Base-by-base conservation (phyloP, 257 asterid genomes). In the Coffea eugenioides region DNA sequence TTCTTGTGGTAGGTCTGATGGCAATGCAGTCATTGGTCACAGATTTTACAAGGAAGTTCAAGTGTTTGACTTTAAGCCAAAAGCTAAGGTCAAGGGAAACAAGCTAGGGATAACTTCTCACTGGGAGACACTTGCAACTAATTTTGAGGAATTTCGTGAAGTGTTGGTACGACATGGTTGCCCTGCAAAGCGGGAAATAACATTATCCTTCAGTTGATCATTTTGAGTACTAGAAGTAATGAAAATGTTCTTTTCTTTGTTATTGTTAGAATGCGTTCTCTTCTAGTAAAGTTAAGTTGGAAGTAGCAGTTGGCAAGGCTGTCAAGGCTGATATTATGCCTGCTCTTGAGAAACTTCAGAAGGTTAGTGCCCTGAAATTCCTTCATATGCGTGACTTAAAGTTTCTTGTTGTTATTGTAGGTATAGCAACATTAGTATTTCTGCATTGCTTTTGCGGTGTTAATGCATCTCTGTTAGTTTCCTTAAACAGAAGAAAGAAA, bases 71-170 rank as follows among this genome's bases (percentile, higher is more conserved):
- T 77, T 54, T 31, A 77, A 73, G 80, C 80, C 80, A 78, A 85
- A 65, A 69, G 79, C 73, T 73, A 90, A 76, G 70, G 82, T 77
- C 74, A 83, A 77, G 87, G 87, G 76, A 75, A 65, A 70, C 23
- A 59, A 49, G 52, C 86, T 85, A 54, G 86, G 81, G 11, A 80
- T 89, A 43, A 69, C 46, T 77, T 90, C 82, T 83, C 88, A 81
- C 77, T 95, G 99, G 99, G 97, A 93, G 86, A 90, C 97, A 77
- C 86, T 93, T 68, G 99, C 99, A 36, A 92, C 97, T 27, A 89
- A 89, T 87, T 85, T 86, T 74, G 97, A 95, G 71, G 99, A 91
- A 84, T 89, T 93, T 86, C 91, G 84, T 52, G 83, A 87, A 79
- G 81, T 89, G 85, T 92, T 81, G 95, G 99, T 95, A 90, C 69